Percentiles rank a stretch among this genome's conserved stretches.
Evolutionary conservation across 1,284 basidiomycete species (phyloP).

Genomic region (Malassezia globosa): DNA sequence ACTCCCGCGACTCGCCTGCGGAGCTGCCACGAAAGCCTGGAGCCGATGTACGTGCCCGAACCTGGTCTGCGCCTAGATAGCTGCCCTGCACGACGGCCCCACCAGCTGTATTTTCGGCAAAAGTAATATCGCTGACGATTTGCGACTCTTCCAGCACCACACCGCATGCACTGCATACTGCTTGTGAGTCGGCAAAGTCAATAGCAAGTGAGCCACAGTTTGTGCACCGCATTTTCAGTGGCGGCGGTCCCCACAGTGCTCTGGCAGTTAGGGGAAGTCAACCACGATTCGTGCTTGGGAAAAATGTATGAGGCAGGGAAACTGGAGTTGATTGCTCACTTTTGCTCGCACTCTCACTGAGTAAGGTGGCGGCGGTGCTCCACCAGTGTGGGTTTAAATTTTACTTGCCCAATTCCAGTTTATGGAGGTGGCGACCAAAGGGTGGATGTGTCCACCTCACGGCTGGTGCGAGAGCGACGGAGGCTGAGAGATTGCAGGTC

Average conservation of each 20-base stretch:
- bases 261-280: too few relatives aligned
- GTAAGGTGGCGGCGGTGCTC: too few relatives aligned
- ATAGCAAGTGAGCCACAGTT: conserved; percentile 36
- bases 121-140: conserved; percentile 83
- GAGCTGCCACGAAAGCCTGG: conserved; percentile 41
- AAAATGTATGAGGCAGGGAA: too few relatives aligned
- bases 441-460: too few relatives aligned
- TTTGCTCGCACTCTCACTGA: too few relatives aligned
- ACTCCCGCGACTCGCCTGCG: conserved; percentile 55
- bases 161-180: conserved; percentile 42
- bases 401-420: too few relatives aligned
- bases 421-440: too few relatives aligned
- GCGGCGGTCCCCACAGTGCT: neutral
- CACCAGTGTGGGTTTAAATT: too few relatives aligned
- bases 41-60: conserved; percentile 33
- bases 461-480: too few relatives aligned
- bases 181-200: conserved; percentile 34
- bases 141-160: conserved; percentile 80
- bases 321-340: too few relatives aligned
- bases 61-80: conserved; percentile 76
- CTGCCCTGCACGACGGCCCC: conserved; percentile 91
- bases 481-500: too few relatives aligned
- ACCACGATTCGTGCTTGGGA: too few relatives aligned
- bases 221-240: conserved; percentile 29
- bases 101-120: conserved; percentile 81